Evolutionary conservation across 1,284 basidiomycete genomes (phyloP), one percentile per base, ranked within the genome.

Genomic region (Fomitiporia mediterranea): DNA sequence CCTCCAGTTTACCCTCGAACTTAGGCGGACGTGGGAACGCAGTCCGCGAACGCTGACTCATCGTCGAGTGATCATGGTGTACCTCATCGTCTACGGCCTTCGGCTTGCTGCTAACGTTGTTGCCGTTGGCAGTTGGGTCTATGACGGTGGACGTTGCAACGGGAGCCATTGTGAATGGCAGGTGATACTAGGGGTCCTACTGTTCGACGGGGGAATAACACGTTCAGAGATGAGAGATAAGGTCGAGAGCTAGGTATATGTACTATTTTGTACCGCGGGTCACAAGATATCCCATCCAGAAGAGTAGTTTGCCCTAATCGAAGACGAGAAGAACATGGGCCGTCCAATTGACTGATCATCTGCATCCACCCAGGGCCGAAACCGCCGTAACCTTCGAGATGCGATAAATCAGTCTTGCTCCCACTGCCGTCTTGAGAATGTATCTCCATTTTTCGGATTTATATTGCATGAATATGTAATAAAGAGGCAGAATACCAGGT

Each of bases 1-100:
- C 76, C 39, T 76, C 71, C 17, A 72, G 63, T 60, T 73, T 73
- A 46, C 67, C 65, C 11, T 64, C 56, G 58, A 77, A 79, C 46
- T 61, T 65, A 11, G 71, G 66, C 9, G 65, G 68, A 7, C 23
- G 51, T 9, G 64, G 63, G 52, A 58, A 54, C 11, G 49, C 49
- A n/a, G 34, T 37, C n/a, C 49, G 30, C 8, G 49, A 51, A n/a
- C 23, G 30, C 19, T 6, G 37, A 17, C 49, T 51, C 34, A 51
- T 35, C 3, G 34, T 38, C 35, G 49, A 38, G 2, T 25, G 37
- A 38, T 51, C 34, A 51, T 51, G 34, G 17, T 51, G 34, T 23
- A 51, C 30, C n/a, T 51, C 30, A 15, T 51, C 49, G 1, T 51
- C 49, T 11, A 39, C 2, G 21, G 25, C 2, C 4, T 3, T 4